Conservation (phyloP, 345 rosid species). For the Bruguiera parviflora region DNA sequence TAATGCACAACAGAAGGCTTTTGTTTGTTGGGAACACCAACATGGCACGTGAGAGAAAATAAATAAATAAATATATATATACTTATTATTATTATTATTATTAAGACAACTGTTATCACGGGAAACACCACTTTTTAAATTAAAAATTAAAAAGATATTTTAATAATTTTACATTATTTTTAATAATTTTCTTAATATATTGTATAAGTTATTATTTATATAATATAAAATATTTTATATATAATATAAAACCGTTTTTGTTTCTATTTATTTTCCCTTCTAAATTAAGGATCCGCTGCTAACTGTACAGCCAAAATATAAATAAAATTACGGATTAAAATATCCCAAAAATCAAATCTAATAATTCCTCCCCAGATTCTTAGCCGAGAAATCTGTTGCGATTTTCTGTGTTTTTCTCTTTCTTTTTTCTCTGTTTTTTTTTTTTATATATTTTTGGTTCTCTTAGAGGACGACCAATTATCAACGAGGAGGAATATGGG, state of each 20-base stretch:
- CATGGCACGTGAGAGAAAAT: too few species aligned
- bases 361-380: not conserved
- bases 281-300: too few species aligned
- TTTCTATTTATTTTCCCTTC: not conserved
- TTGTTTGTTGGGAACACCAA: not conserved
- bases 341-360: not conserved
- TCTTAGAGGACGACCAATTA: not conserved
- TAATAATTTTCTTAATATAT: too few species aligned
- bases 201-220: too few species aligned
- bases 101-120: conserved; percentile 18
- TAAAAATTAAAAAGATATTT: too few species aligned
- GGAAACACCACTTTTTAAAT: not conserved
- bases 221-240: too few species aligned
- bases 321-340: not conserved
- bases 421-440: not conserved
- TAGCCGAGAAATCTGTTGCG: not conserved
- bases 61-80: too few species aligned
- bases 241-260: not conserved
- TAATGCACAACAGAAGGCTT: not conserved
- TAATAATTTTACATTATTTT: too few species aligned
- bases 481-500: too few species aligned
- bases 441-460: not conserved
- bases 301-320: not conserved
- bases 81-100: not conserved
- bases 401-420: not conserved